phyloP scores from a whole-genome alignment of 73 alveolate genomes.

The Paramecium primaurelia region DNA sequence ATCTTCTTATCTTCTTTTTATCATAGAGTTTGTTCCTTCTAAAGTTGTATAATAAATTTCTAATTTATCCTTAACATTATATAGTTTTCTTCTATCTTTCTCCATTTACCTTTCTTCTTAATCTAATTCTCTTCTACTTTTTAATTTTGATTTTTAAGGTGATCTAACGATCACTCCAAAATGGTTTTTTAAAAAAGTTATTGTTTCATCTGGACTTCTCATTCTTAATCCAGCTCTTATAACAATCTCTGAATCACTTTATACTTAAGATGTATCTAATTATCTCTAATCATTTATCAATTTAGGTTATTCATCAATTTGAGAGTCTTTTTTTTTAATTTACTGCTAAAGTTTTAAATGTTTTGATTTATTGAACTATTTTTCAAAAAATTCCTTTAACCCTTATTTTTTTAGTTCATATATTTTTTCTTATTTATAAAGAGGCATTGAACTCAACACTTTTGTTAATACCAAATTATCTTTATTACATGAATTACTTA shows the following conservation, averaged over 20 bases:
- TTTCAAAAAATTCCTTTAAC: background rate
- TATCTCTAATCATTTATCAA: background rate
- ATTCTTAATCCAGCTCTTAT: background rate
- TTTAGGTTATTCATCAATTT: background rate
- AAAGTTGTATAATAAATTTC: background rate
- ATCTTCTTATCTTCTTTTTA: background rate
- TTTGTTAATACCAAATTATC: background rate
- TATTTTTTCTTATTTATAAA: background rate
- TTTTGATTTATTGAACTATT: background rate
- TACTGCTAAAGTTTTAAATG: background rate
- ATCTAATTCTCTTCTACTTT: background rate
- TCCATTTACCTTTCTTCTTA: background rate
- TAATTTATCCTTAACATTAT: background rate
- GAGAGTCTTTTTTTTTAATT: background rate
- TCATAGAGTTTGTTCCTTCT: background rate
- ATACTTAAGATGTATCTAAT: background rate
- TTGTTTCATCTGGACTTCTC: slow-evolving; percentile 30
- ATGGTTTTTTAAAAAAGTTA: background rate
- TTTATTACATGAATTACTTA: background rate
- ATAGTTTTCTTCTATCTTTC: background rate
- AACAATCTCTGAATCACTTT: background rate
- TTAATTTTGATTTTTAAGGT: background rate
- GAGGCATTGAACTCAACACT: slow-evolving; percentile 12
- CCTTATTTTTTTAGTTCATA: background rate
- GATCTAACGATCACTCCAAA: background rate